Conservation (phyloP, 2,329 filamentous ascomycete species). For the Basipetospora chlamydospora region DNA sequence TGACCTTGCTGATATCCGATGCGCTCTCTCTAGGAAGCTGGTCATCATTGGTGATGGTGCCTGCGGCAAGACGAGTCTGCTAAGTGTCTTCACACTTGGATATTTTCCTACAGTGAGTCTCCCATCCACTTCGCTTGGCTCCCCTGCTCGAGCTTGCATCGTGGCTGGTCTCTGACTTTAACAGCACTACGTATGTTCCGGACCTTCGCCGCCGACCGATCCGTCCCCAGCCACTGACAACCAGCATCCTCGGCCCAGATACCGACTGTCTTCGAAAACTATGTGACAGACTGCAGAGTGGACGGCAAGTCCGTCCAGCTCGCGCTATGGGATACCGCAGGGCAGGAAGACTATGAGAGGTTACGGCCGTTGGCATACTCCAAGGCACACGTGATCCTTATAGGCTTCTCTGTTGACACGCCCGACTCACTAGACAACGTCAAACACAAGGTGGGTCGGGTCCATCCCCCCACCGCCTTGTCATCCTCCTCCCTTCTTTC, state of each 20-base stretch:
- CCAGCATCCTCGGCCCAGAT: constrained; percentile 37
- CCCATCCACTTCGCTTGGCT: constrained; percentile 4
- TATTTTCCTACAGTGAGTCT: constrained; percentile 88
- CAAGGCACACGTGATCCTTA: constrained; percentile 92
- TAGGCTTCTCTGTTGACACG: constrained; percentile 89
- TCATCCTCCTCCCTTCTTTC: constrained; percentile 4
- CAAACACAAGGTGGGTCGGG: constrained; percentile 66
- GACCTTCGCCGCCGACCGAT: constrained; percentile 1
- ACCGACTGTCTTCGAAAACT: constrained; percentile 97
- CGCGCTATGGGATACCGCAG: constrained; percentile 97
- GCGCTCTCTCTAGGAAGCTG: constrained; percentile 71
- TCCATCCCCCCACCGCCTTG: neutral
- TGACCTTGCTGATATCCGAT: no score
- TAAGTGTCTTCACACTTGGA: constrained; percentile 94
- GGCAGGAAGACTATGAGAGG: constrained; percentile 96
- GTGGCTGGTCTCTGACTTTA: constrained; percentile 7
- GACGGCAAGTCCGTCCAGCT: constrained; percentile 98
- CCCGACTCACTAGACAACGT: constrained; percentile 96
- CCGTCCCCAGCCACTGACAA: neutral
- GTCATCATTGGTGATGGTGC: constrained; percentile 96
- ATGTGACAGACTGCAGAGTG: constrained; percentile 95
- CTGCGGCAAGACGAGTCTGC: constrained; percentile 92
- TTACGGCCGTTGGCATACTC: constrained; percentile 89
- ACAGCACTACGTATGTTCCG: constrained; percentile 42
- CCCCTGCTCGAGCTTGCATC: constrained; percentile 12